Evolutionary conservation across 257 asterid species (phyloP).

Genomic region (Nicotiana attenuata): DNA sequence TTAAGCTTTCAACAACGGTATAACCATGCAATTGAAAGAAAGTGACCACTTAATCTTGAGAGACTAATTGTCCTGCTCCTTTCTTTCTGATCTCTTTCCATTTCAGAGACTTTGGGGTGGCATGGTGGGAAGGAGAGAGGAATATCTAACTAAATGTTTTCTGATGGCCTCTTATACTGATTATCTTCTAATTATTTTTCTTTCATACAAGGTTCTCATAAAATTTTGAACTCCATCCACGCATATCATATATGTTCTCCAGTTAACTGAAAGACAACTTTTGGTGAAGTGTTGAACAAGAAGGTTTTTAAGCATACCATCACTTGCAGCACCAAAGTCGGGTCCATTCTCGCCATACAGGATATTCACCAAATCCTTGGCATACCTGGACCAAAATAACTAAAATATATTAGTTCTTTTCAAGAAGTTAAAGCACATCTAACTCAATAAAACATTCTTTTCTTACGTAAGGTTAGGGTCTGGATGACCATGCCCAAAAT

Average conservation of each 20-base stretch:
- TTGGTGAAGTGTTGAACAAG: not conserved
- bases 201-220: not conserved
- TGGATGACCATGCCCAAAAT: constrained; percentile 99
- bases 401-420: constrained; percentile 20
- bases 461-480: constrained; percentile 98
- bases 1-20: not conserved
- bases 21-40: not conserved
- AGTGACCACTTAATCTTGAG: not conserved
- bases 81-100: not conserved
- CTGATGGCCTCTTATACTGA: not conserved
- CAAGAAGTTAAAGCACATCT: constrained; percentile 6
- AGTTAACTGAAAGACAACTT: not conserved
- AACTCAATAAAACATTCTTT: constrained; percentile 4
- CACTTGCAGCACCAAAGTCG: constrained; percentile 98
- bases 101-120: not conserved
- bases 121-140: not conserved
- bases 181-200: not conserved
- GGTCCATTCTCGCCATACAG: constrained; percentile 84
- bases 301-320: constrained; percentile 45
- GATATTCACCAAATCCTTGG: constrained; percentile 83
- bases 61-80: not conserved
- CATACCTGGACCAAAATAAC: constrained; percentile 52
- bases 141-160: not conserved
- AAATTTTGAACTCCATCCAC: not conserved
- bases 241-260: not conserved